Percentiles rank a stretch among this genome's conserved stretches.
Conservation (phyloP, 768 basidiomycete genomes). For the Kwoniella pini region DNA sequence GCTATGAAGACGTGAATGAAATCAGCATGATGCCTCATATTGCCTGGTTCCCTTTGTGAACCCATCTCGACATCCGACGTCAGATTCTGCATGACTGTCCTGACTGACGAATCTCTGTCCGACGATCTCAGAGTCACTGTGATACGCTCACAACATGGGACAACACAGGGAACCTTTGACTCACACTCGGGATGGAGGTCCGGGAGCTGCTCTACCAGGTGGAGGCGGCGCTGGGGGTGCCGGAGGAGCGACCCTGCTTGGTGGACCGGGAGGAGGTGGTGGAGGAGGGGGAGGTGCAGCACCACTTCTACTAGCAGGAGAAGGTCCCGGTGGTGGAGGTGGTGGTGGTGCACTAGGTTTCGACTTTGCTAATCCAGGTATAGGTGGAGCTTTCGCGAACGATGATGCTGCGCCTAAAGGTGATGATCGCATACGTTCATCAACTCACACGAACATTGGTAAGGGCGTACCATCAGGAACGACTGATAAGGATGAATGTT, state of each 20-base stretch:
- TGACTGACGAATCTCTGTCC: too few relatives aligned
- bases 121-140: too few relatives aligned
- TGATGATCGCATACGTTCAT: too few relatives aligned
- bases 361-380: constrained; percentile 50
- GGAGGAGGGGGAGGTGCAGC: constrained; percentile 39
- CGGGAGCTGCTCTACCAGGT: constrained; percentile 30
- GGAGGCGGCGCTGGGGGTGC: constrained; percentile 49
- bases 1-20: constrained; percentile 18
- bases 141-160: too few relatives aligned
- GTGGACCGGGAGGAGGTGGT: constrained; percentile 40
- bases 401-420: constrained; percentile 66
- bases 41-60: too few relatives aligned
- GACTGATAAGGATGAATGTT: constrained; percentile 11
- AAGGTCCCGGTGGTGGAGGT: constrained; percentile 32
- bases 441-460: too few relatives aligned
- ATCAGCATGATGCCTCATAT: too few relatives aligned
- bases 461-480: too few relatives aligned
- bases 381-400: constrained; percentile 37
- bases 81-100: too few relatives aligned
- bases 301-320: constrained; percentile 25
- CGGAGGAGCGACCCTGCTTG: constrained; percentile 43
- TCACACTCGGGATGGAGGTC: constrained; percentile 45
- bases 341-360: constrained; percentile 43
- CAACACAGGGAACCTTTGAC: constrained; percentile 1
- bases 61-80: too few relatives aligned